Conservation (phyloP, 768 basidiomycete genomes). For the Mycena leptocephala region DNA sequence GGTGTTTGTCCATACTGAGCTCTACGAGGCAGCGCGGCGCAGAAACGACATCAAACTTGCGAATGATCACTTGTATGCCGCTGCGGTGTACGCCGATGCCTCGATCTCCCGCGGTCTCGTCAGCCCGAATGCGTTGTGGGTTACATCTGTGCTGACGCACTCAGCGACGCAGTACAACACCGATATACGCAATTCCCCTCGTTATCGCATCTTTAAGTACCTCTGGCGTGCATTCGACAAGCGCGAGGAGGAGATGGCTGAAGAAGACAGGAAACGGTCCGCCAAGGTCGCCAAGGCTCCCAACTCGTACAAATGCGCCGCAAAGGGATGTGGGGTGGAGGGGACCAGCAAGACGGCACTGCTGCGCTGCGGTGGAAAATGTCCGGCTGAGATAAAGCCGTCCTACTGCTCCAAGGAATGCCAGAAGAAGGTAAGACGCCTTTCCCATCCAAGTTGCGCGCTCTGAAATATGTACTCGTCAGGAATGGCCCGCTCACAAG, state of each 20-base stretch:
- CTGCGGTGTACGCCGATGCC: slow-evolving; percentile 18
- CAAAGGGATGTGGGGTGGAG: slow-evolving; percentile 15
- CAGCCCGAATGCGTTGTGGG: slow-evolving; percentile 4
- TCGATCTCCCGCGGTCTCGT: slow-evolving; percentile 19
- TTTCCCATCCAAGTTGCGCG: slow-evolving; percentile 10
- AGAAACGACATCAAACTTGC: slow-evolving; percentile 1
- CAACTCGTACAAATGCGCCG: slow-evolving; percentile 19
- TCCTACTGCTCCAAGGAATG: slow-evolving; percentile 24
- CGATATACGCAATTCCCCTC: slow-evolving; percentile 20
- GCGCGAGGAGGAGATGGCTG: slow-evolving; percentile 21
- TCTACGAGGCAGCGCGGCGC: slow-evolving; percentile 11
- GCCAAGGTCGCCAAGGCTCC: slow-evolving; percentile 17
- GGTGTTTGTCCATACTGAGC: slow-evolving; percentile 10
- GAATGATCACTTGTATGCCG: slow-evolving; percentile 19
- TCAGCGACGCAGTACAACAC: slow-evolving; percentile 15
- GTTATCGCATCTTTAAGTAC: slow-evolving; percentile 16
- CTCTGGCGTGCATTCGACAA: slow-evolving; percentile 12
- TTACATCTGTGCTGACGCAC: slow-evolving; percentile 2
- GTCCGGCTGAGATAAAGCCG: slow-evolving; percentile 7
- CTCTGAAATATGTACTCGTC: not conserved
- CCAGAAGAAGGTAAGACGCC: slow-evolving; percentile 18
- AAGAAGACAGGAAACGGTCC: slow-evolving; percentile 18
- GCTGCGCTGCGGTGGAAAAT: slow-evolving; percentile 17
- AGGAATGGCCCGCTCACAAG: slow-evolving; percentile 22
- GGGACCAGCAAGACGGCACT: slow-evolving; percentile 17